phyloP scores from a whole-genome alignment of 768 basidiomycete genomes.

The Amanita subjunquillea region DNA sequence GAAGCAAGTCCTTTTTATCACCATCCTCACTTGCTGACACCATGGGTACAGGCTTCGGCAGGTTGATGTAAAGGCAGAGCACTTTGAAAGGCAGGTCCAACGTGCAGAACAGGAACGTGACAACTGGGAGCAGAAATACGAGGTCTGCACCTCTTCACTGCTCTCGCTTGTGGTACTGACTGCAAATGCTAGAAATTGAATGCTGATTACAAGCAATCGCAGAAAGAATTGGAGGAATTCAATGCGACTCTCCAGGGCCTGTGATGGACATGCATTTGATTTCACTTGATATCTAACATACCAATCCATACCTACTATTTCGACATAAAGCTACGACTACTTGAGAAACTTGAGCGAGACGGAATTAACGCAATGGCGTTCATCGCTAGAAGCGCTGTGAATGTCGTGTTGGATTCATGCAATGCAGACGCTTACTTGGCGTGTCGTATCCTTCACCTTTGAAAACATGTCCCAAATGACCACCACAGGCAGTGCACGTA shows the following conservation, averaged over 20 bases:
- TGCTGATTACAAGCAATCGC: conserved; percentile 60
- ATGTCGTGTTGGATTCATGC: neutral
- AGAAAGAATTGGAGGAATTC: conserved; percentile 80
- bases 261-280: conserved; percentile 19
- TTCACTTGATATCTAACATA: neutral
- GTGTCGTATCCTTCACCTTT: conserved; percentile 79
- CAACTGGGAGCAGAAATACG: conserved; percentile 88
- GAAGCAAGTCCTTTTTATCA: conserved; percentile 52
- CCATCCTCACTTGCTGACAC: conserved; percentile 9
- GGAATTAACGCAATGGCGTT: conserved; percentile 87
- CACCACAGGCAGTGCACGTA: conserved; percentile 81
- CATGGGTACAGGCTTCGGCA: conserved; percentile 63
- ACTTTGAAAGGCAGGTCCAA: conserved; percentile 88
- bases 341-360: conserved; percentile 71
- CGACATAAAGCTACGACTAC: conserved; percentile 8
- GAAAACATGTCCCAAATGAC: conserved; percentile 94
- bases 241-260: conserved; percentile 65
- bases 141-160: conserved; percentile 34
- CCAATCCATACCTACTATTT: neutral
- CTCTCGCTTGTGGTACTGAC: conserved; percentile 5
- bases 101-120: conserved; percentile 88
- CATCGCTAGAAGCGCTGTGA: conserved; percentile 41
- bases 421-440: conserved; percentile 44
- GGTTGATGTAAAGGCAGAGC: conserved; percentile 97
- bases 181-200: conserved; percentile 47